Evolutionary conservation across 2,329 filamentous ascomycete genomes (phyloP).

Genomic region (Clonostachys sp.): DNA sequence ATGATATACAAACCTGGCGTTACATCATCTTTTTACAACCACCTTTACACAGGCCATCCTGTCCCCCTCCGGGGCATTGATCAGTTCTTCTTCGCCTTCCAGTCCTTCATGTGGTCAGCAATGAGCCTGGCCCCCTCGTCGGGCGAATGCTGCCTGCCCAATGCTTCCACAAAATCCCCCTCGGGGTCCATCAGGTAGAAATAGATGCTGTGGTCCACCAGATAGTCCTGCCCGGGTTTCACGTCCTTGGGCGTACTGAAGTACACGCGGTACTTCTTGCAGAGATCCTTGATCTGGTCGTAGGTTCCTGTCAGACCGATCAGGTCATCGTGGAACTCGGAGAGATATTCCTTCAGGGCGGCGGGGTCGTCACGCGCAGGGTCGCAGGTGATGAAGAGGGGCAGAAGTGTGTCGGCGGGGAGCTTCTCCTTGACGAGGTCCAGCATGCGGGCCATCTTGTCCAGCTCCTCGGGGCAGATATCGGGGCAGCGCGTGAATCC

Average conservation of each 20-base stretch:
- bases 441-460: slow-evolving; percentile 98
- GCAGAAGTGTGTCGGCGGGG: slow-evolving; percentile 49
- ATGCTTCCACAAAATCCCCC: slow-evolving; percentile 95
- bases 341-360: slow-evolving; percentile 79
- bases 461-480: slow-evolving; percentile 97
- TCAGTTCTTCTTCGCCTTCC: slow-evolving; percentile 20
- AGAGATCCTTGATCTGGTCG: slow-evolving; percentile 88
- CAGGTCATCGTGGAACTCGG: slow-evolving; percentile 84
- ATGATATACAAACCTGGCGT: no score
- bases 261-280: slow-evolving; percentile 95
- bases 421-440: slow-evolving; percentile 59
- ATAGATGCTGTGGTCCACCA: slow-evolving; percentile 99
- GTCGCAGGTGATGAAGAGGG: slow-evolving; percentile 94
- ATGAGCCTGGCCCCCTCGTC: slow-evolving; percentile 83
- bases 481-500: slow-evolving; percentile 98
- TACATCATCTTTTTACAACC: no score
- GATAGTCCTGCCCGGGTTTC: slow-evolving; percentile 89
- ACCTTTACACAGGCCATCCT: no score
- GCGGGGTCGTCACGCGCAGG: slow-evolving; percentile 84
- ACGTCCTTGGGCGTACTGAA: slow-evolving; percentile 89
- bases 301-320: slow-evolving; percentile 90
- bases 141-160: slow-evolving; percentile 90
- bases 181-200: slow-evolving; percentile 99
- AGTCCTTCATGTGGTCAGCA: slow-evolving; percentile 73
- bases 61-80: no score